A percentile compares a stretch with the other conserved stretches of the same genome.
phyloP scores from a whole-genome alignment of 352 stramenopile species.

The Globisporangium viniferum region DNA sequence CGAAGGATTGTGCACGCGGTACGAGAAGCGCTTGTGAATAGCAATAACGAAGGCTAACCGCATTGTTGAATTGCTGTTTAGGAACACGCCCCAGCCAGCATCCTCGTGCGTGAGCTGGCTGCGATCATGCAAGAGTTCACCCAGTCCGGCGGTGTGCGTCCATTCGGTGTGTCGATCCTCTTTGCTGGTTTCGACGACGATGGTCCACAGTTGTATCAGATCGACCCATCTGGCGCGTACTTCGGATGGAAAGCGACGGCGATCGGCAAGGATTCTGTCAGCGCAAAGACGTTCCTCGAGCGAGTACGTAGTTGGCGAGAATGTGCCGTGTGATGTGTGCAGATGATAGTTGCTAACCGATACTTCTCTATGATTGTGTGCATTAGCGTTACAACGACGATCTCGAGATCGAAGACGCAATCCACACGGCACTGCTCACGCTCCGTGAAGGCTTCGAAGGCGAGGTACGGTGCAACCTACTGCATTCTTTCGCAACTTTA shows the following conservation, averaged over 20 bases:
- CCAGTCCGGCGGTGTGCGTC: constrained; percentile 95
- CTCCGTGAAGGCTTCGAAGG: constrained; percentile 98
- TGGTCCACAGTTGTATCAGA: constrained; percentile 97
- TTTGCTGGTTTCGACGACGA: constrained; percentile 98
- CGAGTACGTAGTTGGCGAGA: constrained; percentile 68
- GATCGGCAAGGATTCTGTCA: constrained; percentile 98
- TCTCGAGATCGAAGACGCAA: constrained; percentile 99
- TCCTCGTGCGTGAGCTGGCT: constrained; percentile 96
- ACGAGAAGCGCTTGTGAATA: neutral
- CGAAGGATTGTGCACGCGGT: neutral
- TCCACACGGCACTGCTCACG: constrained; percentile 98
- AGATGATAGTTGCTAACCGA: constrained; percentile 4
- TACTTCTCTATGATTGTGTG: constrained; percentile 3
- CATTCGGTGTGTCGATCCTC: constrained; percentile 98
- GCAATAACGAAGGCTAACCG: neutral
- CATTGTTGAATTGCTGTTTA: too few relatives aligned
- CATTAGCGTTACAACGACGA: constrained; percentile 91
- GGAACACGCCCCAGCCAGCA: constrained; percentile 91
- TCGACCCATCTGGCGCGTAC: constrained; percentile 97
- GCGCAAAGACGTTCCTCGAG: constrained; percentile 99
- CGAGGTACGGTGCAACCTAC: constrained; percentile 44
- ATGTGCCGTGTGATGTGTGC: neutral
- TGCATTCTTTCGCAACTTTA: neutral
- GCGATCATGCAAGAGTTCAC: constrained; percentile 99
- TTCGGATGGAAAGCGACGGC: constrained; percentile 99